Conservation (phyloP, 2,329 filamentous ascomycete genomes). For the Monilinia fructigena region DNA sequence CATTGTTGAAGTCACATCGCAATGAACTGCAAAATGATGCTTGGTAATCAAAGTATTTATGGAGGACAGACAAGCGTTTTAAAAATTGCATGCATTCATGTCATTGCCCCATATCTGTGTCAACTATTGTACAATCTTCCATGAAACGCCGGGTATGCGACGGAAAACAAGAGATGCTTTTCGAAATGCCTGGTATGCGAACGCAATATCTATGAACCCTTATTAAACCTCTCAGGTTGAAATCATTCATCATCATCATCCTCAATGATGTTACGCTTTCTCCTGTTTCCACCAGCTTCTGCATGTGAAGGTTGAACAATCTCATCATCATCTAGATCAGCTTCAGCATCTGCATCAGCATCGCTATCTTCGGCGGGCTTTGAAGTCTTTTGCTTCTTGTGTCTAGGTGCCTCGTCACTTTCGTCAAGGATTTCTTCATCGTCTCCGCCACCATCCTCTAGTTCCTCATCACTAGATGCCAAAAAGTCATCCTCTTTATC, state of each 20-base stretch:
- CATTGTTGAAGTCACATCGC: background rate
- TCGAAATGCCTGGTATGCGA: slow-evolving; percentile 1
- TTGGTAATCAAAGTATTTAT: background rate
- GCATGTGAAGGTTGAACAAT: slow-evolving; percentile 39
- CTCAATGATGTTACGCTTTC: slow-evolving; percentile 58
- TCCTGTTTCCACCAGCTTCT: slow-evolving; percentile 42
- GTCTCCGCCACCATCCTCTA: slow-evolving; percentile 57
- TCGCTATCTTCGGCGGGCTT: slow-evolving; percentile 46
- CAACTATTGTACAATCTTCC: slow-evolving; percentile 16
- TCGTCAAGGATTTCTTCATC: slow-evolving; percentile 48
- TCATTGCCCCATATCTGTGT: background rate
- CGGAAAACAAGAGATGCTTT: slow-evolving; percentile 12
- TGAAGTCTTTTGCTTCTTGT: slow-evolving; percentile 40
- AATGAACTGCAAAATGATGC: background rate
- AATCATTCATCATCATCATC: slow-evolving; percentile 53
- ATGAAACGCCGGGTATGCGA: slow-evolving; percentile 16
- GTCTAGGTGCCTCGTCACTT: slow-evolving; percentile 36
- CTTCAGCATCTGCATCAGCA: slow-evolving; percentile 53
- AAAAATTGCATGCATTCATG: background rate
- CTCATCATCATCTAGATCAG: slow-evolving; percentile 52
- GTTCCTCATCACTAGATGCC: slow-evolving; percentile 70
- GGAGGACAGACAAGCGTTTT: background rate
- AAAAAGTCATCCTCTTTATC: slow-evolving; percentile 79
- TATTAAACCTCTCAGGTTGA: background rate
- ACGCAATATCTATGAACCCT: slow-evolving; percentile 4